Evolutionary conservation across 2,329 filamentous ascomycete species (phyloP), one percentile per base, ranked within the genome.

Genomic region (Hirsutella thompsonii): DNA sequence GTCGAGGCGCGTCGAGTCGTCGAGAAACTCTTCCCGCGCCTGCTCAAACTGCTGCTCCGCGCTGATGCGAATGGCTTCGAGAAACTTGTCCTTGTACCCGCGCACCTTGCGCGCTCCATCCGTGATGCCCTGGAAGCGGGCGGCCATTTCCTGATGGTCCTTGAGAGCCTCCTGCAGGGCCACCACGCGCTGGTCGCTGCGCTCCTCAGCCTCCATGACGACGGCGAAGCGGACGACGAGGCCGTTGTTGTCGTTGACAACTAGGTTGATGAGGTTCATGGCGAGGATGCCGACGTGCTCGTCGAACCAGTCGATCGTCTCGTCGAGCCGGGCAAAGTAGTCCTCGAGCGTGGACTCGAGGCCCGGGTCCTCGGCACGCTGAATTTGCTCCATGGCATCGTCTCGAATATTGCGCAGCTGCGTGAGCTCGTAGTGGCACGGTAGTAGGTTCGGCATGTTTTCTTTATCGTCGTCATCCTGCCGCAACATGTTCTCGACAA

Each of bases 31-130:
- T 41, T 83, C 75, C 44, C 79, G 76, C 33, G 79, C 74, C 44
- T 77, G 70, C 11, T 79, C 76, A 52, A 95, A 87, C 54, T 90
- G 83, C 36, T 73, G 74, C 54, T 83, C 73, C 6, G 81, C 84
- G 47, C 78, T 80, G 44, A 80, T 68, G 52, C 80, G 75, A 55
- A 95, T 87, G 32, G 83, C 81, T 53, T 84, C 73, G 32, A 94
- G 62, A 58, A 96, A 95, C 58, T 94, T 94, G 52, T 94, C 85
- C 66, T 96, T 98, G 68, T 98, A 98, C 3, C 90, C 92, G 48
- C 90, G 81, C 40, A 93, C 79, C 48, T 88, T 85, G 61, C 93
- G 93, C 19, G 90, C 87, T 1, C 90, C 90, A 49, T 90, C 83
- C 9, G 89, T 90, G 62, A 98, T 94, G 51, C 87, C 90, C 64